Evolutionary conservation across 768 basidiomycete genomes (phyloP).

Genomic region (Boletus pseudo-olivaceus): DNA sequence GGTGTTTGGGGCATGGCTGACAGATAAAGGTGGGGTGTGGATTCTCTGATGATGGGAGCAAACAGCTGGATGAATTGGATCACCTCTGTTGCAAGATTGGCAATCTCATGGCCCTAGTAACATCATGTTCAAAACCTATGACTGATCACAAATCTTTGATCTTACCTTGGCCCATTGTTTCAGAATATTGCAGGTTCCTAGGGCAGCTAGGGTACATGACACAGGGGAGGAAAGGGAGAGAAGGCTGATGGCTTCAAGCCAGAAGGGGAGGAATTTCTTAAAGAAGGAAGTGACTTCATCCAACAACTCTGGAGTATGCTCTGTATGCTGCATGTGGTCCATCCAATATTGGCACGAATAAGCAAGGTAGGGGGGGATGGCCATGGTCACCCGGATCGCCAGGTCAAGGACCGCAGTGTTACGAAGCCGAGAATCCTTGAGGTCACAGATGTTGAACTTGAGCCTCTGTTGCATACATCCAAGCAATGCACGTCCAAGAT

Average conservation of each 20-base stretch:
- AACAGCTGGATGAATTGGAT: slow-evolving; percentile 31
- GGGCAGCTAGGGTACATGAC: slow-evolving; percentile 6
- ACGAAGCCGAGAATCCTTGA: slow-evolving; percentile 32
- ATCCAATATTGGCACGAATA: slow-evolving; percentile 40
- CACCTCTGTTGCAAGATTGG: slow-evolving; percentile 23
- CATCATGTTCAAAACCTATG: neutral
- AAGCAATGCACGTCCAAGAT: slow-evolving; percentile 28
- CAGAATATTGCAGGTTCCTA: slow-evolving; percentile 6
- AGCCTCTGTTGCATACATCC: slow-evolving; percentile 31
- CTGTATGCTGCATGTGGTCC: slow-evolving; percentile 21
- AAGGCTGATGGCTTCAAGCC: slow-evolving; percentile 37
- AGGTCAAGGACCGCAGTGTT: slow-evolving; percentile 28
- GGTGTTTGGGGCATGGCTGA: slow-evolving; percentile 38
- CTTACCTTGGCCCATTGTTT: slow-evolving; percentile 20
- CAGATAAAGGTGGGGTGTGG: slow-evolving; percentile 38
- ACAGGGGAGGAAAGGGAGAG: slow-evolving; percentile 5
- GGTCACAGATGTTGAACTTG: slow-evolving; percentile 38
- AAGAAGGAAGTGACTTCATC: slow-evolving; percentile 20
- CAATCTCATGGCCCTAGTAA: slow-evolving; percentile 12
- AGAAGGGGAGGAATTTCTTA: slow-evolving; percentile 30
- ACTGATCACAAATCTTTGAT: neutral
- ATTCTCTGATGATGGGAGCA: slow-evolving; percentile 25
- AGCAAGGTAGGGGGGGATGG: slow-evolving; percentile 29
- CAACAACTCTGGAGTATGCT: slow-evolving; percentile 14
- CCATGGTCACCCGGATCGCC: slow-evolving; percentile 9